Base-by-base conservation (phyloP, 2,329 filamentous ascomycete genomes). In the Botrytis squamosa region DNA sequence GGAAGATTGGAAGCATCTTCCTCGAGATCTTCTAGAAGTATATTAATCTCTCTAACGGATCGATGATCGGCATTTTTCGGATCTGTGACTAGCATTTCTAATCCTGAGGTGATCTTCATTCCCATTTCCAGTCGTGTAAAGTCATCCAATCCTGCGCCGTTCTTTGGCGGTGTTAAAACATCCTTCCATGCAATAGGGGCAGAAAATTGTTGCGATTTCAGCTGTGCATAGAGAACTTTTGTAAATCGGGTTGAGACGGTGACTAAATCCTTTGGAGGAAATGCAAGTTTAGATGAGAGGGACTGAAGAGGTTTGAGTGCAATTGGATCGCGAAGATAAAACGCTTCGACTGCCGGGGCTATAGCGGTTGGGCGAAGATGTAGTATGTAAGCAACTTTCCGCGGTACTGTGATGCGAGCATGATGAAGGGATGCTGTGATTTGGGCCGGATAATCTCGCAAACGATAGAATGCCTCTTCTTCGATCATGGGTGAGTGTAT, bases 51-150 rank as follows among this genome's bases (percentile, higher is more conserved):
- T 52, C 93, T 87, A 7, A 93, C 91, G 0, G 88, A 82, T 14
- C 90, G 87, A 77, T 88, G 92, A 76, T 93, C 90, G 76, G 88
- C 89, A 74, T 91, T 90, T 57, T 91, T 87, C 1, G 90, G 87
- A 77, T 92, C 89, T 16, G 85, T 84, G 0, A 94, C 84, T 67
- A 98, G 86, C 87, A 98, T 96, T 82, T 99, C 95, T 79, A 97
- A 94, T 0, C 95, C 96, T 77, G 92, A 94, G 0, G 93, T 88
- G 16, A 98, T 83, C 81, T 98, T 98, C 91, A 98, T 95, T 18
- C 95, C 95, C 59, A 92, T 84, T 73, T 95, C 92, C n/a, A 84
- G 83, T 52, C 77, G 75, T 10, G 73, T 68, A 59, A 76, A 75
- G 29, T 70, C 36, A 77, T 80, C 83, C 73, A 80, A 81, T 72